phyloP scores from a whole-genome alignment of 2,329 filamentous ascomycete genomes.

The Venturia nashicola region DNA sequence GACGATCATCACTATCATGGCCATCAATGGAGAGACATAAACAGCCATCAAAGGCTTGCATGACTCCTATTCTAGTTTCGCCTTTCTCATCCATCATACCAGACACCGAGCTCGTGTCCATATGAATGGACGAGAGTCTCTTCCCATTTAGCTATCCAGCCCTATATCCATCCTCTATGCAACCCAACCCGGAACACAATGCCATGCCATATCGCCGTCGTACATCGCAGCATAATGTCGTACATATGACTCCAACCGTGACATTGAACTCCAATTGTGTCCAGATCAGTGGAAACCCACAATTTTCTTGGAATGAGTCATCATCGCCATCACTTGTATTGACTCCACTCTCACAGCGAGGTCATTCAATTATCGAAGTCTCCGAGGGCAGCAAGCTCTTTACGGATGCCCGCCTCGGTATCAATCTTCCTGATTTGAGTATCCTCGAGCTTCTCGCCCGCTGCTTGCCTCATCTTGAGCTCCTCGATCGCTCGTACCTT shows the following conservation, averaged over 20 bases:
- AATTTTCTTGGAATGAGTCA: not conserved
- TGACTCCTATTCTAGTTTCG: not conserved
- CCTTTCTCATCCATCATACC: not conserved
- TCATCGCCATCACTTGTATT: not conserved
- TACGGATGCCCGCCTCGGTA: conserved; percentile 72
- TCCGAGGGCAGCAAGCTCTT: conserved; percentile 61
- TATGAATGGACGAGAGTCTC: not conserved
- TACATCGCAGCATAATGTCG: not conserved
- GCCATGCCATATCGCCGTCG: not conserved
- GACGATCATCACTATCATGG: no score
- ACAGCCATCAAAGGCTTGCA: not conserved
- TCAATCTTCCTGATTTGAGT: conserved; percentile 98
- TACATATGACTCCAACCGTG: not conserved
- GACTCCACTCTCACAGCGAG: not conserved
- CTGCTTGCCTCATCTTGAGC: conserved; percentile 88
- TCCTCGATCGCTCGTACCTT: conserved; percentile 98
- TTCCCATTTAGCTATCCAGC: not conserved
- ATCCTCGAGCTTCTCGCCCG: conserved; percentile 93
- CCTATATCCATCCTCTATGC: not conserved
- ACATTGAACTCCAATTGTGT: not conserved
- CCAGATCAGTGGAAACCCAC: not conserved
- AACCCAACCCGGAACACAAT: not conserved
- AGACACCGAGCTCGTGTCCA: not conserved
- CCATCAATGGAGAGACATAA: no score
- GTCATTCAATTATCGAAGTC: not conserved